phyloP scores from a whole-genome alignment of 2,329 filamentous ascomycete species.

The Nemania sp. region DNA sequence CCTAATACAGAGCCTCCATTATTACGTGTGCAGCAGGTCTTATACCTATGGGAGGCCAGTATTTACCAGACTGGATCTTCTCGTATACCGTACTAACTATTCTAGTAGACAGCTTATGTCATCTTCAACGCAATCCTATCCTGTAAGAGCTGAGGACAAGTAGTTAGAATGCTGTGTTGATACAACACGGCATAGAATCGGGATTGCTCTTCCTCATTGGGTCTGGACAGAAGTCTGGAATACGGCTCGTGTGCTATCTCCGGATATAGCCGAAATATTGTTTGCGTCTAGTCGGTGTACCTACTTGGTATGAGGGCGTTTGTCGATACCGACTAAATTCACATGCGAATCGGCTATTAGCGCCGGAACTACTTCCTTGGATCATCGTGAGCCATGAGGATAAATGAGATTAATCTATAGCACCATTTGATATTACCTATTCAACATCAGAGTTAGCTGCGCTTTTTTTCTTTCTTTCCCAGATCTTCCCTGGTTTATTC shows the following conservation, averaged over 20 bases:
- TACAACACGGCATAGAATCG: background rate
- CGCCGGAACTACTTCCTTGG: conserved; percentile 4
- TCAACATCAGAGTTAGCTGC: conserved; percentile 1
- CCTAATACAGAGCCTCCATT: background rate
- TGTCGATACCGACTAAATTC: background rate
- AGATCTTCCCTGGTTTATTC: conserved; percentile 18
- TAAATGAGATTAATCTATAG: background rate
- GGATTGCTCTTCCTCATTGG: conserved; percentile 6
- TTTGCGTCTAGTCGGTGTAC: background rate
- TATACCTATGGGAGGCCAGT: background rate
- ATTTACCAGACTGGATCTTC: background rate
- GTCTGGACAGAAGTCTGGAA: too few relatives aligned
- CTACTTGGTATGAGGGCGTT: background rate
- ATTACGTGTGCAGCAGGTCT: background rate
- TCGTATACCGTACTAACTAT: background rate
- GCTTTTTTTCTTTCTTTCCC: conserved; percentile 7
- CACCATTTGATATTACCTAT: background rate
- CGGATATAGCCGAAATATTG: conserved; percentile 31
- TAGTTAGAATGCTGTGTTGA: background rate
- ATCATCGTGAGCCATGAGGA: conserved; percentile 1
- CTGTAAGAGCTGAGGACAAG: too few relatives aligned
- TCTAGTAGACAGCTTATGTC: background rate
- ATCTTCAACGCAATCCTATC: conserved; percentile 6
- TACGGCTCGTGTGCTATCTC: conserved; percentile 2
- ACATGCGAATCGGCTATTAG: background rate